These are phyloP conservation scores for Neodidymelliopsis sp. DNA, from an alignment of 2,329 filamentous ascomycete genomes.

Conservation along the genomic window DNA sequence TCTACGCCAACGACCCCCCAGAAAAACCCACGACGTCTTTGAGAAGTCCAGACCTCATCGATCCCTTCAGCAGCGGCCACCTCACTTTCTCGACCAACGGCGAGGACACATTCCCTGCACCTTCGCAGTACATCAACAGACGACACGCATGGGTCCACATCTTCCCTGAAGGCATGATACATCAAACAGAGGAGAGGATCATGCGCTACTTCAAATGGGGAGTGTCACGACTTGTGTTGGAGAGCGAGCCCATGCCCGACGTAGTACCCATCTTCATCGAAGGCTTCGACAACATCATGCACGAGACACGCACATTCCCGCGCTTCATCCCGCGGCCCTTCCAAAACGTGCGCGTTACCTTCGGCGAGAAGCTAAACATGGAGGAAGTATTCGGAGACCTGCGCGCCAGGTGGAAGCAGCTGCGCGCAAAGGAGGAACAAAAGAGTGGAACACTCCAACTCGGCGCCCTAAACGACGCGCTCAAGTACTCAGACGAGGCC, in stretches of 20 bases:
- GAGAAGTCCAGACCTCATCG: constrained; percentile 50
- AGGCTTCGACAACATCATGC: constrained; percentile 87
- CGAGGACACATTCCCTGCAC: constrained; percentile 70
- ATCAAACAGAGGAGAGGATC: constrained; percentile 79
- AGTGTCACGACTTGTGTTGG: constrained; percentile 86
- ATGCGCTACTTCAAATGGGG: constrained; percentile 99
- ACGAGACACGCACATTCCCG: constrained; percentile 80
- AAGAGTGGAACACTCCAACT: constrained; percentile 53
- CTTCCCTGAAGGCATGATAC: constrained; percentile 93
- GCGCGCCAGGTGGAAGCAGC: constrained; percentile 73
- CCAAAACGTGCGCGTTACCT: constrained; percentile 74
- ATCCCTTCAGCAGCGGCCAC: constrained; percentile 63
- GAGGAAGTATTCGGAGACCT: constrained; percentile 81
- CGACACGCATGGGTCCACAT: constrained; percentile 89
- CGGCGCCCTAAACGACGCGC: constrained; percentile 69
- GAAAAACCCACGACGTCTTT: constrained; percentile 33
- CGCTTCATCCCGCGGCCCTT: constrained; percentile 80
- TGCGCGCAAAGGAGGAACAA: constrained; percentile 64
- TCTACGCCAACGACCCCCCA: constrained; percentile 33
- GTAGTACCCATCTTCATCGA: constrained; percentile 95
- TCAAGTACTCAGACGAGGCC: constrained; percentile 77
- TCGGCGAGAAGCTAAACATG: constrained; percentile 79
- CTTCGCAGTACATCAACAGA: constrained; percentile 73
- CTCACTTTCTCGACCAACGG: constrained; percentile 72
- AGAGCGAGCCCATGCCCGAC: constrained; percentile 85